Evolutionary conservation across 306 rosid genomes (phyloP), one percentile per base, ranked within the genome.

Genomic region (Pyrus betulifolia): DNA sequence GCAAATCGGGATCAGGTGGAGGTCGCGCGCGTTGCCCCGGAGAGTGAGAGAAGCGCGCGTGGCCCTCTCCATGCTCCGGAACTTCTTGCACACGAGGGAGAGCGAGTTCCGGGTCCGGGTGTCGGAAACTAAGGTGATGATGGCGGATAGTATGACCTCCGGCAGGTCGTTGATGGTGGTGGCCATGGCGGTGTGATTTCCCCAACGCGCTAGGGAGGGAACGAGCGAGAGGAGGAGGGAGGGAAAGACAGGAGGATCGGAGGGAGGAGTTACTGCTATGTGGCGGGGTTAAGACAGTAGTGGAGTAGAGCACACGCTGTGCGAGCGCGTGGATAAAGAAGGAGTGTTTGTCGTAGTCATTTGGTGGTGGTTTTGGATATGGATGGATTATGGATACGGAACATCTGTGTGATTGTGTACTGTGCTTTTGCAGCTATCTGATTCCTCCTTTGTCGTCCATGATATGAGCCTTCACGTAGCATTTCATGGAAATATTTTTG

Each of bases 21-120:
- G 87, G 84, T 95, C 90, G 54, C 90, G 96, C 68, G 97, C 97
- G 96, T 92, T 95, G 2, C 97, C 97, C 0, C 92, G 90, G 71
- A 95, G 97, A 9, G 87, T 79, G 84, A 95, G 92, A 13, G 89
- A 69, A 23, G 81, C 42, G 66, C 99, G 96, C 67, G 99, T 95
- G 72, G 85, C 77, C 27, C 97, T 72, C 40, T 95, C 99, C 0
- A 89, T 46, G 0, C 70, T 42, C 54, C 44, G 80, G 85, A 92
- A 95, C 74, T 78, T 87, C 73, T 70, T 74, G 82, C 84, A 89
- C 2, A 87, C 91, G 7, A 95, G 80, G 10, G 99, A 81, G 14
- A 91, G 71, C 0, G 92, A 78, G 89, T 95, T 92, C 19, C 99
- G 84, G 7, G 92, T 81, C 4, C 99, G 89, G 65, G 89, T 83